Evolutionary conservation across 495 filamentous ascomycete genomes (phyloP), one percentile per base, ranked within the genome.

Genomic region (Sabuloglossum arenarium): DNA sequence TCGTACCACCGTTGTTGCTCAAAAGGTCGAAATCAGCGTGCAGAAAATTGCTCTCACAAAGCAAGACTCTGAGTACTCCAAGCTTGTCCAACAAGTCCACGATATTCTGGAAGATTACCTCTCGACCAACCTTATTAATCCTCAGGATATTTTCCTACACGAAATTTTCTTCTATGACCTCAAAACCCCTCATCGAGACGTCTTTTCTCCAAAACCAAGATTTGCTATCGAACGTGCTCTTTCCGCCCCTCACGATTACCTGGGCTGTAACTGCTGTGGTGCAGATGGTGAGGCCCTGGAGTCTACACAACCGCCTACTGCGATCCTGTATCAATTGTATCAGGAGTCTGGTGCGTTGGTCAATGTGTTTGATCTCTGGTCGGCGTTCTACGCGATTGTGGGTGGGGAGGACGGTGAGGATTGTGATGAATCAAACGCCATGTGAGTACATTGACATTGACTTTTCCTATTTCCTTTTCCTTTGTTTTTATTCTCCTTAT

Each of bases 251-350:
- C 80, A 88, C 54, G 85, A 95, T 62, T 97, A 96, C 63, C 77
- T 97, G 14, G 78, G 77, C 19, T 94, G 84, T 64, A 68, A 71
- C 1, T 88, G 85, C 70, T 79, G 83, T 67, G 60, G 69, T 59
- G 59, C 67, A 53, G 59, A 61, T 19, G 65, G 73, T 28, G 67
- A 73, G 64, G 65, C 66, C 2, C 75, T 6, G 61, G 52, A 37
- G 52, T 32, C 79, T 8, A 84, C 79, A 8, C 78, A 90, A 60
- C 89, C 93, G 12, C 70, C 85, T 14, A 83, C 82, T 16, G 76
- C 88, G 1, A 83, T 94, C 19, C 61, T 97, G 58, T 98, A 95
- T 69, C 86, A 93, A 57, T 70, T 96, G 28, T 96, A 94, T 66
- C 75, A 89, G 19, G 90, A 97, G 69, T 85, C 88, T 0, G 90